phyloP scores from a whole-genome alignment of 2,329 filamentous ascomycete species.

The Cytospora chrysosperma region DNA sequence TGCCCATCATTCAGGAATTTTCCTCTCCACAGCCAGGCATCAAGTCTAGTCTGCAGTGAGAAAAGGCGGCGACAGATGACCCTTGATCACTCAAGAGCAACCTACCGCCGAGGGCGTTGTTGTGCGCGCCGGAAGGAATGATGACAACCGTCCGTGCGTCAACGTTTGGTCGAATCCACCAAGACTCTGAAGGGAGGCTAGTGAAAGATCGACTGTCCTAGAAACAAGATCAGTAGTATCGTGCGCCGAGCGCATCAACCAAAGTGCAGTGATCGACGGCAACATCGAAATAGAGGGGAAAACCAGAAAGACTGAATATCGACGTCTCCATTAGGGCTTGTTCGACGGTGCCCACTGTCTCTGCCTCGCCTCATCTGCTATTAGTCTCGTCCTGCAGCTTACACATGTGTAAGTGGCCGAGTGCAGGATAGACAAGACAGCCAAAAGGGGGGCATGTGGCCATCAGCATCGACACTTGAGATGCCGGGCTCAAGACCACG shows the following conservation, averaged over 20 bases:
- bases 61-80: constrained; percentile 40
- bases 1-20: neutral
- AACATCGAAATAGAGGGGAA: neutral
- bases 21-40: constrained; percentile 52
- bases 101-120: constrained; percentile 11
- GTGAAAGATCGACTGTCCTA: neutral
- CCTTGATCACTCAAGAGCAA: constrained; percentile 9
- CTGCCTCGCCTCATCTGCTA: neutral
- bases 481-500: constrained; percentile 14
- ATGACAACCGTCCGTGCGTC: neutral
- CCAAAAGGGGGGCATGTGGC: neutral
- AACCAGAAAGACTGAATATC: neutral
- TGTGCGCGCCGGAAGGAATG: neutral
- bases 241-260: constrained; percentile 3
- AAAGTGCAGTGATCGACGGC: neutral
- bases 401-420: constrained; percentile 1
- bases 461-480: constrained; percentile 10
- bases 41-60: constrained; percentile 51
- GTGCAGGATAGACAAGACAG: neutral
- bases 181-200: neutral
- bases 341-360: constrained; percentile 11
- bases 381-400: constrained; percentile 7
- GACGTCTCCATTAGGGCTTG: constrained; percentile 20
- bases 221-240: constrained; percentile 19
- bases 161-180: neutral